Evolutionary conservation across 2,329 filamentous ascomycete species (phyloP).

Genomic region (Paraphoma chrysanthemicola): DNA sequence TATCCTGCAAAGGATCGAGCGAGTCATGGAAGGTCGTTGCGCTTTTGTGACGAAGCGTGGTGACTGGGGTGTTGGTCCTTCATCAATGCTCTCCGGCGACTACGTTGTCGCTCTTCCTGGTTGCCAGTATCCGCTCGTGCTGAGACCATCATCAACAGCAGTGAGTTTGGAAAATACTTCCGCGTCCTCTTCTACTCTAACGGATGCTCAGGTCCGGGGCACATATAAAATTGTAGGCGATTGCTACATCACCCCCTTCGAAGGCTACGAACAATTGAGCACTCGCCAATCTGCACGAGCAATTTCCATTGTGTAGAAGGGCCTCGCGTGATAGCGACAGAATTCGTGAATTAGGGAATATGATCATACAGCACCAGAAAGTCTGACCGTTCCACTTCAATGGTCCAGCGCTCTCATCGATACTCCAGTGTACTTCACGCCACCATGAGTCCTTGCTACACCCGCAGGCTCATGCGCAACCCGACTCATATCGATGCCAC

Average conservation of each 20-base stretch:
- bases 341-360: not conserved
- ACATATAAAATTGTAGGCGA: slow-evolving; percentile 3
- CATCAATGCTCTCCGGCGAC: not conserved
- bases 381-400: not conserved
- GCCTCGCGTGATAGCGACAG: not conserved
- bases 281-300: not conserved
- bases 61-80: slow-evolving; percentile 1
- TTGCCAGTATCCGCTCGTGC: slow-evolving; percentile 1
- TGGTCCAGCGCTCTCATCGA: slow-evolving; percentile 7
- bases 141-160: not conserved
- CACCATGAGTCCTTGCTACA: slow-evolving; percentile 11
- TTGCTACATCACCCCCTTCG: slow-evolving; percentile 1
- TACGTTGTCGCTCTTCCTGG: slow-evolving; percentile 1
- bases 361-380: not conserved
- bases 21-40: slow-evolving; percentile 2
- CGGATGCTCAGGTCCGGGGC: not conserved
- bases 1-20: slow-evolving; percentile 1
- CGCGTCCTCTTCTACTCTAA: too few species aligned
- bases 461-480: slow-evolving; percentile 16
- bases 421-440: slow-evolving; percentile 18
- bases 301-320: not conserved
- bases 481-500: slow-evolving; percentile 15
- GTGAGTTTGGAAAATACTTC: not conserved
- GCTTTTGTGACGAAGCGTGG: not conserved
- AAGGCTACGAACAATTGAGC: not conserved